Evolutionary conservation across 2,329 filamentous ascomycete genomes (phyloP), one percentile per base, ranked within the genome.

Genomic region (Pseudocercospora macadamiae): DNA sequence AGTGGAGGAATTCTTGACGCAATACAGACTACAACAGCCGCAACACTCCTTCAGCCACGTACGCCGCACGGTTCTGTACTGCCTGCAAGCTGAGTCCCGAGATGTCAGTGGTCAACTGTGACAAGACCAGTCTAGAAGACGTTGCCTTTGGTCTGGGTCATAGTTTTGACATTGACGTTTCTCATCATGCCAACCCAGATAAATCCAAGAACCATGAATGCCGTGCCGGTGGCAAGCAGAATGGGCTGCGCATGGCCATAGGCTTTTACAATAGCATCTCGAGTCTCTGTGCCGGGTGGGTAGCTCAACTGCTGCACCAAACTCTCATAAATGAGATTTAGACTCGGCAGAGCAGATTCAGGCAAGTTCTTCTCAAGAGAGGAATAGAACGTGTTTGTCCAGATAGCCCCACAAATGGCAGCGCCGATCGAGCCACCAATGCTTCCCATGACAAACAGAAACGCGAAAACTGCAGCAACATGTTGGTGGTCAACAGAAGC

Each of bases 161-260:
- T 66, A 36, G 68, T 65, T 26, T 64, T 70, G 9, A 75, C 66
- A 44, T 75, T 70, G 37, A 72, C 71, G 28, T 76, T 63, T 47
- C 67, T 66, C 67, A 71, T 71, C 57, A 74, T 65, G 6, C 71
- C 26, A 1, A 72, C 64, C 26, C 62, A 66, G 26, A 70, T 59
- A n/a, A 71, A 47, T 2, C 63, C 65, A 16, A 76, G 42, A 51
- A 63, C 70, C 63, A 70, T 64, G 25, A 72, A 60, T 4, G 64
- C 67, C 6, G 68, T 70, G 30, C 73, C 64, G 3, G 75, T 74
- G 39, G 77, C 75, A 26, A 78, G 65, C 73, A 79, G 73, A 19
- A 70, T 63, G 30, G 68, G 74, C 71, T 84, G 80, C 3, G 77
- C 74, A 34, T 78, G 76, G 1, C 74, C 79, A 57, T 83, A 84